Conservation (phyloP, 1,284 basidiomycete species). For the Inonotus hispidus region DNA sequence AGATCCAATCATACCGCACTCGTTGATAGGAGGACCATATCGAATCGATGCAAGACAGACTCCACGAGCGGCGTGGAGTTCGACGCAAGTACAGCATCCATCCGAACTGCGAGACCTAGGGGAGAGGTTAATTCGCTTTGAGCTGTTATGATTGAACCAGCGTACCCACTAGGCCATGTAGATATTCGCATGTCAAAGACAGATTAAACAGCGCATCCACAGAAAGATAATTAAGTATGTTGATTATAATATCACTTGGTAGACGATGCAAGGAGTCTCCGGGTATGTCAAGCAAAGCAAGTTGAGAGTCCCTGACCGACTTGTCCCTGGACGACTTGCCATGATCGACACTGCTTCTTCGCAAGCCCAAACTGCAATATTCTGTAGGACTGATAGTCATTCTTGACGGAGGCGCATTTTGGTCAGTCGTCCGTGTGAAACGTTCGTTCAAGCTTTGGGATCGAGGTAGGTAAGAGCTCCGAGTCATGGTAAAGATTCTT, state of each 20-base stretch:
- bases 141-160: background rate
- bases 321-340: no score
- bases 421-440: no score
- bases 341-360: no score
- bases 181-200: conserved; percentile 9
- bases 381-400: no score
- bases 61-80: conserved; percentile 48
- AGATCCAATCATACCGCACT: conserved; percentile 47
- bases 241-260: conserved; percentile 12
- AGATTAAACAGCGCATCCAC: conserved; percentile 2
- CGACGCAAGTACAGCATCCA: conserved; percentile 49
- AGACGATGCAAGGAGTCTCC: conserved; percentile 2
- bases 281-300: background rate
- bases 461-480: background rate
- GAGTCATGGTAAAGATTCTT: background rate
- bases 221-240: conserved; percentile 6
- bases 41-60: conserved; percentile 40
- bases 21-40: conserved; percentile 43
- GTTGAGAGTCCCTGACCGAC: no score
- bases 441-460: no score
- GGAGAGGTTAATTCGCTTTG: background rate
- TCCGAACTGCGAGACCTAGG: conserved; percentile 54
- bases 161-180: conserved; percentile 7
- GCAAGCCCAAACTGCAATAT: no score
- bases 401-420: no score